phyloP scores from a whole-genome alignment of 2,329 filamentous ascomycete species.

The Aspergillus alliaceus region DNA sequence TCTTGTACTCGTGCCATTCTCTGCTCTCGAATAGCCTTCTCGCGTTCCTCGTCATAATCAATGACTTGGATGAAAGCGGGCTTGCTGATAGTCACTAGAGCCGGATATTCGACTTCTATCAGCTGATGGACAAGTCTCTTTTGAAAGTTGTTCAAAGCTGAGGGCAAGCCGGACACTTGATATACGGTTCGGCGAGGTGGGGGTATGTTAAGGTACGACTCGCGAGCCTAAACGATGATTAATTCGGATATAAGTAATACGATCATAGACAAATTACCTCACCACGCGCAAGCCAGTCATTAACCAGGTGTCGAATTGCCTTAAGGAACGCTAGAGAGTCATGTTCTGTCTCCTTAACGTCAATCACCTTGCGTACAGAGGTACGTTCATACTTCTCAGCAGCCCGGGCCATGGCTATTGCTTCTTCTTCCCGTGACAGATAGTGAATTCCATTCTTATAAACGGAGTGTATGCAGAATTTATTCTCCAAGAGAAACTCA shows the following conservation, averaged over 20 bases:
- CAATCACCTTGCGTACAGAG: conserved; percentile 41
- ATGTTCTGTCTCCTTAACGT: conserved; percentile 53
- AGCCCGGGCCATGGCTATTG: conserved; percentile 46
- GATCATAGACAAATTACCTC: conserved; percentile 15
- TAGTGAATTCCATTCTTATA: conserved; percentile 62
- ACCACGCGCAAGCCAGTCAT: conserved; percentile 44
- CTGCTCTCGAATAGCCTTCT: conserved; percentile 29
- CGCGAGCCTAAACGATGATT: conserved; percentile 20
- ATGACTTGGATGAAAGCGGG: conserved; percentile 43
- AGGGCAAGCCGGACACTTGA: conserved; percentile 17
- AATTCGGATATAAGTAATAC: background rate
- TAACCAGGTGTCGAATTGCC: conserved; percentile 46
- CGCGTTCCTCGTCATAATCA: conserved; percentile 35
- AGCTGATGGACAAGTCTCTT: conserved; percentile 66
- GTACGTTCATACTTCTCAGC: conserved; percentile 42
- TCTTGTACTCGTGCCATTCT: conserved; percentile 28
- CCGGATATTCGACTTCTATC: conserved; percentile 60
- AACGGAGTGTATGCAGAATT: conserved; percentile 59
- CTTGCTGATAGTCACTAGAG: conserved; percentile 39
- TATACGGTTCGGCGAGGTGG: conserved; percentile 25
- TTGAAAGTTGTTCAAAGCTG: conserved; percentile 57
- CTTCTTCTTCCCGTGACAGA: conserved; percentile 60
- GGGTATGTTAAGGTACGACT: conserved; percentile 49
- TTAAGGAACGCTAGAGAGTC: conserved; percentile 55
- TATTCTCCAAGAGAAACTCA: conserved; percentile 60